Base-by-base conservation (phyloP, 139 green algal genomes). In the Raphidocelis subcapitata region DNA sequence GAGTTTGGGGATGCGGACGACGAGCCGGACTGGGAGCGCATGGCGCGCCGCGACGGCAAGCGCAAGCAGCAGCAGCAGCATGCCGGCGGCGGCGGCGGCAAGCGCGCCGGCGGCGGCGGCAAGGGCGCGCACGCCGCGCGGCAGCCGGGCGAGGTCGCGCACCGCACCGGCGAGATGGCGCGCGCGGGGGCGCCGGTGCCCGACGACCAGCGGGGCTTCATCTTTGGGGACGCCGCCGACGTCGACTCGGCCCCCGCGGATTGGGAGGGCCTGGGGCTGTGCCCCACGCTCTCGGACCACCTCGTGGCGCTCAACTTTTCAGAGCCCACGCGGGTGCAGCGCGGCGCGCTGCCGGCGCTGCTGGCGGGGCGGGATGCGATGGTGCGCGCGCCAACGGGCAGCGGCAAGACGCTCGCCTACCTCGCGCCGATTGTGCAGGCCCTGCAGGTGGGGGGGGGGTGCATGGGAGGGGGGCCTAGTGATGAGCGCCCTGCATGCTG, bases 321-420 rank as follows among this genome's bases (percentile, higher is more conserved):
- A 1, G 49, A 67, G 26, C 91, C 91, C 1, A 96, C 91, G 2
- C 56, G 21, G 26, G 74, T 79, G n/a, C 51, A 82, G 67, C 33
- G 69, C 72, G 56, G 46, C 47, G 20, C 67, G 5, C 62, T 86
- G 4, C 74, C 74, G 20, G 28, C 55, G n/a, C 31, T 87, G 72
- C 85, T 92, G 61, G 33, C 46, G 44, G 80, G 88, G 3, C 67
- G 82, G 29, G 92, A 97, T 62, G 88, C 81, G 14, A 67, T 94
- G 20, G 79, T 93, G 44, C 82, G 86, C 20, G 89, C 92, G 1
- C 85, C 89, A 35, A 95, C 90, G 12, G 93, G 93, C 15, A 90
- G 81, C 10, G 94, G 94, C 37, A 98, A 98, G 81, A 98, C 94
- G 2, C 82, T 98, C 60, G 82, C 87, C 18, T 98, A 97, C 79